Evolutionary conservation across 2,329 filamentous ascomycete species (phyloP), one percentile per base, ranked within the genome.

Genomic region (Cladosporium sp.): DNA sequence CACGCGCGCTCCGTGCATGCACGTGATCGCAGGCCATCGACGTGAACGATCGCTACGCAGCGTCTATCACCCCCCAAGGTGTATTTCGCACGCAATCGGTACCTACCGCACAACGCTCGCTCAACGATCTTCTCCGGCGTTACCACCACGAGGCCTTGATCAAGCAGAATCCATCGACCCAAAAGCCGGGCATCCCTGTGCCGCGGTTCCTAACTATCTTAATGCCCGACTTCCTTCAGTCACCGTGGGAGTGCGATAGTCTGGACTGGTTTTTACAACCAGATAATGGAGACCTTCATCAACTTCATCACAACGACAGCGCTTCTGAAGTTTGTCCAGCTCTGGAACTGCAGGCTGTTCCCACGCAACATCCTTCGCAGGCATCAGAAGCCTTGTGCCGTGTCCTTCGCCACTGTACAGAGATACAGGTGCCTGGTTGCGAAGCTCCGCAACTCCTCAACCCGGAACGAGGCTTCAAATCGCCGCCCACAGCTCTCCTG

Each of bases 361-460:
- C 85, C 86, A 60, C 86, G 85, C 59, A 46, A 52, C 42, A 19
- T 52, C 19, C 89, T 85, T 18, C 31, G 38, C 31, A 32, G 33
- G 42, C 43, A 53, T 34, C 83, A 89, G 71, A 96, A 95, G 70
- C 78, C 89, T 45, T 88, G 89, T 0, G 89, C 95, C 68, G 83
- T 97, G 42, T 95, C 91, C 0, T 98, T 97, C 69, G 93, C 93
- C 14, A 95, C 91, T 10, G 92, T 95, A 55, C 93, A 98, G 74
- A 93, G 93, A 43, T 85, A 86, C 58, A 90, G 95, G 65, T 92
- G 89, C 58, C 77, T 97, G 0, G 82, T 96, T 5, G 87, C 95
- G 68, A 96, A 97, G 67, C 97, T 98, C 66, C 85, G 93, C 33
- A 98, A 98, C 73, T 95, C 89, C 37, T 92, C 89, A 0, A 90